A percentile compares a stretch with the other conserved stretches of the same genome.
Conservation (phyloP, 2,329 filamentous ascomycete species). For the Colletotrichum gigasporum region DNA sequence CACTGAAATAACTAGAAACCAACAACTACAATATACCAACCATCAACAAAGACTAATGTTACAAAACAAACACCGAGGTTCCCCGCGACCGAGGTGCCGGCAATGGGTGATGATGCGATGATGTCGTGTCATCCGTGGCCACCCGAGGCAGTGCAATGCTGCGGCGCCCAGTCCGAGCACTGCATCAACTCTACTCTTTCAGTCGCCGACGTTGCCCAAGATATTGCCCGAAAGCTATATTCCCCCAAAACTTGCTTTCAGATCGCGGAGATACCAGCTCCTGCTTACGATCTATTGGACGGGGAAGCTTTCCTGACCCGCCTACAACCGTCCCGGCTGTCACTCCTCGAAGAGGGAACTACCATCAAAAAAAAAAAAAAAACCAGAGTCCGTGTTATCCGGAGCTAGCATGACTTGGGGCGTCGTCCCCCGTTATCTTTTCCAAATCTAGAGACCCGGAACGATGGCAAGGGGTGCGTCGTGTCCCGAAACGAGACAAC, state of each 20-base stretch:
- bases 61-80: no score
- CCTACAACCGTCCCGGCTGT: no score
- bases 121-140: not conserved
- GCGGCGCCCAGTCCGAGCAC: constrained; percentile 1
- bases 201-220: no score
- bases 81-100: not conserved
- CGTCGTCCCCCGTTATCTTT: no score
- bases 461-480: not conserved
- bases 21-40: not conserved
- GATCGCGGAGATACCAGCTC: no score
- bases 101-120: constrained; percentile 5
- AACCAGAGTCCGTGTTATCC: not conserved
- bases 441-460: not conserved
- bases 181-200: not conserved
- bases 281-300: no score
- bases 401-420: not conserved
- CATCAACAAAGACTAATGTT: not conserved
- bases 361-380: not conserved
- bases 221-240: no score
- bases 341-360: no score
- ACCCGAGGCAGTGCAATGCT: not conserved
- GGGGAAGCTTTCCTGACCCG: no score
- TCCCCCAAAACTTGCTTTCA: no score
- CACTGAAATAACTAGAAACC: not conserved
- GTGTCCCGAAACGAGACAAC: constrained; percentile 1